Base-by-base conservation (phyloP, 192 early-diverging fungal species). In the Coemansia sp. region DNA sequence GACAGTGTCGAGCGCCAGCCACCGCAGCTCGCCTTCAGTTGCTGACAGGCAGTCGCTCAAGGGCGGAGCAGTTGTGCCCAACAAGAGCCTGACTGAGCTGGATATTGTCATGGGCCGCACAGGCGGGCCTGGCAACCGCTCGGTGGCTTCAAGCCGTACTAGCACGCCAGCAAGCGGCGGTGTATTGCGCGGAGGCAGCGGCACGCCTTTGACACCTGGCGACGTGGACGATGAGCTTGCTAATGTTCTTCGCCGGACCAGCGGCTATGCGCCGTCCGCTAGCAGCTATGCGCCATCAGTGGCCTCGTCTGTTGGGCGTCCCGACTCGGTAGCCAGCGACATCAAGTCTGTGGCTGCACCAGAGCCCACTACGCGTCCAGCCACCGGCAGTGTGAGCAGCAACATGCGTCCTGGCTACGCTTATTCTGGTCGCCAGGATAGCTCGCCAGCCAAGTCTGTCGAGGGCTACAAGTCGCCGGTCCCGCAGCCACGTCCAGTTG, bases 71-170 rank as follows among this genome's bases (percentile, higher is more conserved):
- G 59, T 42, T 5, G 46, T 49, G 42, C 13, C 22, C 33, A 75
- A 73, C 34, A 61, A 60, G 49, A 84, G 82, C 62, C 36, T 80
- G 29, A 79, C 77, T 12, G 83, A 85, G 73, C 78, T 85, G 15
- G 83, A 85, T 27, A 74, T 80, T 54, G 83, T 85, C 15, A 77
- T 85, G 78, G 75, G 75, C 22, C 83, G 83, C 65, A 85, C 83
- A 0, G 83, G 75, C 34, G 68, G 71, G 16, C 57, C 60, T 3
- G 72, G 62, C 29, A 68, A 65, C 55, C 63, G 71, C 20, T 60
- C 76, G 0, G 54, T 54, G 1, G 69, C 66, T 3, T 62, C 70
- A 0, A 77, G 75, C 63, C 75, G 76, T 5, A 59, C 69, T 1
- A 43, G 65, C 15, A 57, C 72, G 3, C n/a, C 73, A 0, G 71